Evolutionary conservation across 108 stramenopile genomes (phyloP), one percentile per base, ranked within the genome.

Genomic region (Stephanodiscus minutulus): DNA sequence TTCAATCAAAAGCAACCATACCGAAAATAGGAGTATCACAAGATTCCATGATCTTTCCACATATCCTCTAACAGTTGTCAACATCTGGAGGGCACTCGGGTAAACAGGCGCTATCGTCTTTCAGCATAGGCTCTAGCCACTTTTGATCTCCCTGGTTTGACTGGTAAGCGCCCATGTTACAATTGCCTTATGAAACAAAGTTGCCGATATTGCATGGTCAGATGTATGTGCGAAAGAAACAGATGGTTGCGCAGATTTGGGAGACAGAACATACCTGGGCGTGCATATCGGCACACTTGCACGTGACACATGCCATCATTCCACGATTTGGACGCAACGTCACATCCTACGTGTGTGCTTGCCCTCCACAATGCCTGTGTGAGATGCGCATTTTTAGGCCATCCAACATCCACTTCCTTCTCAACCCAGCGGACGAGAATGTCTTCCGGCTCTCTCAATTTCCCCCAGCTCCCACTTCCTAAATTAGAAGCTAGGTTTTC

Each of bases 61-160:
- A 39, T 2, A 11, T 11, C 9, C 13, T 13, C 43, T 66, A 66
- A 36, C 50, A 66, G 13, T 31, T n/a, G n/a, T n/a, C 70, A 27
- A 5, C 75, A 27, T 49, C 66, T 18, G 71, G 70, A 21, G 81
- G 81, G 28, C 81, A 82, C 24, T 37, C 52, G 25, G 49, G 53
- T n/a, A 70, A 70, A 21, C 81, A 82, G 0, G 53, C 54, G 1
- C 71, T 67, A 9, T 72, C 55, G 35, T 82, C 76, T 22, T 53
- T 20, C 20, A 82, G 53, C 58, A 78, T 66, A 25, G 71, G 72
- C 35, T 78, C 37, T 39, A 82, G 56, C 81, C 81, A 82, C 79
- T 70, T 64, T 33, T 67, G 25, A 20, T 47, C 8, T 21, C 37
- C 29, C 8, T 59, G 37, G 13, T 37, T 28, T 9, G 28, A 43